Evolutionary conservation across 352 stramenopile genomes (phyloP).

Genomic region (Pseudoperonospora humuli): DNA sequence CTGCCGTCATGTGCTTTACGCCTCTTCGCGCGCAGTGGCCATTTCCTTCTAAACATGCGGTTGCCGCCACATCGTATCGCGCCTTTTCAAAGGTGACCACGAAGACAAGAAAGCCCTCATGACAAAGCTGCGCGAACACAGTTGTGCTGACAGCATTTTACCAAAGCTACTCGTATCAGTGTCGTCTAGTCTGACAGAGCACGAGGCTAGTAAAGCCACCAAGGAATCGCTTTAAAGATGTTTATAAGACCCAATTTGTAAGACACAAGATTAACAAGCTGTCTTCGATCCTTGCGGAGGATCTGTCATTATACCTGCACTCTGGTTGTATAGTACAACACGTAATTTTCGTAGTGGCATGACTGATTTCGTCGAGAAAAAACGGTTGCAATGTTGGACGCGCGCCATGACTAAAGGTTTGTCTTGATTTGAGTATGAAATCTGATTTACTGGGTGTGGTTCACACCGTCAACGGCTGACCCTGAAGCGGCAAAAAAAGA

Average conservation of each 20-base stretch:
- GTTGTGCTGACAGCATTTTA: too few relatives aligned
- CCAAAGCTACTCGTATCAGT: too few relatives aligned
- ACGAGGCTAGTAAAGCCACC: constrained; percentile 64
- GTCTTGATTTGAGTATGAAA: constrained; percentile 9
- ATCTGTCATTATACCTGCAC: constrained; percentile 60
- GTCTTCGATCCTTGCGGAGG: constrained; percentile 50
- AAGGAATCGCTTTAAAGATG: constrained; percentile 54
- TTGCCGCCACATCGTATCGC: too few relatives aligned
- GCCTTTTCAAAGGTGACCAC: too few relatives aligned
- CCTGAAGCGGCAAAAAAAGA: constrained; percentile 20
- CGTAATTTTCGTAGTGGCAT: constrained; percentile 38
- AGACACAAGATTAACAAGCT: constrained; percentile 59
- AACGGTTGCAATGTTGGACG: constrained; percentile 4
- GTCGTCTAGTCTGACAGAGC: too few relatives aligned
- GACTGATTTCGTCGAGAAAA: neutral
- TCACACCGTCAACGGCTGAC: constrained; percentile 5
- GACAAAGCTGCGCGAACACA: too few relatives aligned
- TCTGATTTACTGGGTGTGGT: constrained; percentile 27
- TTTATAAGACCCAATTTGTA: constrained; percentile 49
- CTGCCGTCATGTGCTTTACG: too few relatives aligned
- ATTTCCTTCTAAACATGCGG: too few relatives aligned
- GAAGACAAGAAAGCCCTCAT: too few relatives aligned
- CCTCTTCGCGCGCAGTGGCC: too few relatives aligned
- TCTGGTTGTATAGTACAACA: constrained; percentile 44
- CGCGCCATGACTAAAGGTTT: constrained; percentile 5